Conservation (phyloP, 192 early-diverging fungal species). For the Coemansia brasiliensis region DNA sequence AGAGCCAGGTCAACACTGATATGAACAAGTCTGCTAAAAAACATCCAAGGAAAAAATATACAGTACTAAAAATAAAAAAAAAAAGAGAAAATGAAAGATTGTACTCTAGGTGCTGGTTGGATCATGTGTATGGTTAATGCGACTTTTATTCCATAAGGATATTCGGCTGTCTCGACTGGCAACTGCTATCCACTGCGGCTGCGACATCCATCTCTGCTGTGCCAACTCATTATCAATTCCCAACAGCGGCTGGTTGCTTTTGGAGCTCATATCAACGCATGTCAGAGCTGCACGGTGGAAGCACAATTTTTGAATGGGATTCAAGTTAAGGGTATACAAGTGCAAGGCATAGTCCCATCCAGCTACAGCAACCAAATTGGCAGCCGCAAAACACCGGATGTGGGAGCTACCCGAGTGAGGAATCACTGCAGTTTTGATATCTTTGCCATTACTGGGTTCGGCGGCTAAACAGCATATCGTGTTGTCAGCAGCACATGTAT, state of each 20-base stretch:
- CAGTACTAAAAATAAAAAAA: neutral
- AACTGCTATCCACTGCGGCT: constrained; percentile 44
- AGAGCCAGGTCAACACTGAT: constrained; percentile 32
- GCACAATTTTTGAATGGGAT: constrained; percentile 2
- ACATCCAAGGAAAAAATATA: constrained; percentile 7
- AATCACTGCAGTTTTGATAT: neutral
- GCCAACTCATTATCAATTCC: constrained; percentile 20
- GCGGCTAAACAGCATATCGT: constrained; percentile 26
- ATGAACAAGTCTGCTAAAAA: constrained; percentile 28
- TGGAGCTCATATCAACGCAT: constrained; percentile 30
- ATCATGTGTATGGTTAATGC: neutral
- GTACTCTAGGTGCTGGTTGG: neutral
- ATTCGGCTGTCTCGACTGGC: constrained; percentile 45
- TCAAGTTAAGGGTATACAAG: constrained; percentile 15
- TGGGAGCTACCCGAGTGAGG: constrained; percentile 27
- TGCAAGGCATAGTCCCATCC: constrained; percentile 49
- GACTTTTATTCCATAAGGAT: constrained; percentile 34
- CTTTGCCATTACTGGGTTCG: neutral
- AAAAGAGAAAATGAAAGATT: neutral
- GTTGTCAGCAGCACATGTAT: constrained; percentile 48
- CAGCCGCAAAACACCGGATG: constrained; percentile 23
- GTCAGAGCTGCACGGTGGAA: constrained; percentile 49
- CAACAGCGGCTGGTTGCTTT: constrained; percentile 8
- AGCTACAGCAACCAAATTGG: constrained; percentile 22
- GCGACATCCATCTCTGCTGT: constrained; percentile 37